Conservation (phyloP, 2,329 filamentous ascomycete species). For the Phaeosphaeriaceae sp. region DNA sequence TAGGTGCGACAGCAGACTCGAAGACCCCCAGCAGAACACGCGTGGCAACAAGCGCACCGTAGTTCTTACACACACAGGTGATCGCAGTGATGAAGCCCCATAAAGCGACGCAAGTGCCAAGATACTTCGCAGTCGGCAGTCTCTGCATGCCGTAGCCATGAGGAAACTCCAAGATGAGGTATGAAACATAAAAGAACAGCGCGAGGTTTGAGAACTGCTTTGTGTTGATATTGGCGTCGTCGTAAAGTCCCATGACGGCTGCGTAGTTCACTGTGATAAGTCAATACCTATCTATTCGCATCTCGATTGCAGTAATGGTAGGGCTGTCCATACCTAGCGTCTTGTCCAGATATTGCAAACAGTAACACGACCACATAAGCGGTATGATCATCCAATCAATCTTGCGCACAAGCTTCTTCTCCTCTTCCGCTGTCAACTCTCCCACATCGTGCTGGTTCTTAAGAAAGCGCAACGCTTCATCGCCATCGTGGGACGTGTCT, state of each 20-base stretch:
- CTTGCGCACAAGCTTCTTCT: conserved; percentile 36
- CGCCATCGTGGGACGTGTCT: conserved; percentile 21
- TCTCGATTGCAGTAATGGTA: not conserved
- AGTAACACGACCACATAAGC: conserved; percentile 49
- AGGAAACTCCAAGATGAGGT: conserved; percentile 49
- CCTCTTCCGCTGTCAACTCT: conserved; percentile 19
- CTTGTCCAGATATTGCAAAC: conserved; percentile 52
- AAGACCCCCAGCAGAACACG: conserved; percentile 62
- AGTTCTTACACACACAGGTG: conserved; percentile 58
- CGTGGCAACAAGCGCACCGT: conserved; percentile 57
- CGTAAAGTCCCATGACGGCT: conserved; percentile 51
- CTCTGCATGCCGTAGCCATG: conserved; percentile 60
- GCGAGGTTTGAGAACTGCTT: conserved; percentile 47
- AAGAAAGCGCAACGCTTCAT: conserved; percentile 34
- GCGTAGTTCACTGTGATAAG: conserved; percentile 47
- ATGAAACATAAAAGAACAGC: conserved; percentile 47
- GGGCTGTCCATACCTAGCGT: conserved; percentile 44
- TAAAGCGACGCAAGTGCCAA: conserved; percentile 52
- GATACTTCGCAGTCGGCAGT: conserved; percentile 61
- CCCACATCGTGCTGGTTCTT: conserved; percentile 20
- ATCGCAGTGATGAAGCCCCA: conserved; percentile 59
- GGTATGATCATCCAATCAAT: conserved; percentile 53
- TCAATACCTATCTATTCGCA: not conserved
- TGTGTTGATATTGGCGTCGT: conserved; percentile 46
- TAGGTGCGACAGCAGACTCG: conserved; percentile 57